Conservation (phyloP, 345 rosid genomes). For the Salix caprea region DNA sequence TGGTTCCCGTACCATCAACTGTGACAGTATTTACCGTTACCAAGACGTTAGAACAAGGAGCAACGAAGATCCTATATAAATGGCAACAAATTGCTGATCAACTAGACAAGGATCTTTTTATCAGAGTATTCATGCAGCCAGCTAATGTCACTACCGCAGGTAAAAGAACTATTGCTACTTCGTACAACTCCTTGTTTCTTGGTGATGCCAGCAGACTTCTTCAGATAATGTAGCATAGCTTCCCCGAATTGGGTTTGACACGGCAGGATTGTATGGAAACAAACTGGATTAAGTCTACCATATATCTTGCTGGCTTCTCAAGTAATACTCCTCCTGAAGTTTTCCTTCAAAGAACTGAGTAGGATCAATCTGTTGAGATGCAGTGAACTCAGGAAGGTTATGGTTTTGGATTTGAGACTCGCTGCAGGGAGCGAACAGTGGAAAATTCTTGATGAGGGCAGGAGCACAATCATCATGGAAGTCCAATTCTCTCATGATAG, state of each 20-base stretch:
- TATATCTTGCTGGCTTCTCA: conserved; percentile 12
- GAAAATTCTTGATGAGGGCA: conserved; percentile 13
- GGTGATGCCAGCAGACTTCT: conserved; percentile 17
- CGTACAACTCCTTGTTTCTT: conserved; percentile 15
- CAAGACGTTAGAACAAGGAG: not conserved
- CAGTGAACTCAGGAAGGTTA: conserved; percentile 21
- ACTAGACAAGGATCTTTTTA: too few relatives aligned
- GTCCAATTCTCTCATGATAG: conserved; percentile 73
- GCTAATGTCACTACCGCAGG: not conserved
- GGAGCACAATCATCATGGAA: conserved; percentile 62
- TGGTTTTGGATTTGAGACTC: conserved; percentile 19
- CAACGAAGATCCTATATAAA: not conserved
- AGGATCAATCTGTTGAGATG: conserved; percentile 12
- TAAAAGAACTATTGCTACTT: conserved; percentile 8
- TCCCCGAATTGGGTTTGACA: conserved; percentile 18
- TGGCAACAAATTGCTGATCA: too few relatives aligned
- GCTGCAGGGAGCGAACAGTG: conserved; percentile 1
- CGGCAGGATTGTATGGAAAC: conserved; percentile 25
- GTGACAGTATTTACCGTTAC: too few relatives aligned
- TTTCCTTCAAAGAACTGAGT: conserved; percentile 21
- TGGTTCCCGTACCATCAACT: too few relatives aligned
- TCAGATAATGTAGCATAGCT: not conserved
- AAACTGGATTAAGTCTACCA: conserved; percentile 23
- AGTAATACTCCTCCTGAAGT: not conserved
- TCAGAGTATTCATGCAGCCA: too few relatives aligned